Base-by-base conservation (phyloP, 1,284 basidiomycete genomes). In the Leccinum subfulvum region DNA sequence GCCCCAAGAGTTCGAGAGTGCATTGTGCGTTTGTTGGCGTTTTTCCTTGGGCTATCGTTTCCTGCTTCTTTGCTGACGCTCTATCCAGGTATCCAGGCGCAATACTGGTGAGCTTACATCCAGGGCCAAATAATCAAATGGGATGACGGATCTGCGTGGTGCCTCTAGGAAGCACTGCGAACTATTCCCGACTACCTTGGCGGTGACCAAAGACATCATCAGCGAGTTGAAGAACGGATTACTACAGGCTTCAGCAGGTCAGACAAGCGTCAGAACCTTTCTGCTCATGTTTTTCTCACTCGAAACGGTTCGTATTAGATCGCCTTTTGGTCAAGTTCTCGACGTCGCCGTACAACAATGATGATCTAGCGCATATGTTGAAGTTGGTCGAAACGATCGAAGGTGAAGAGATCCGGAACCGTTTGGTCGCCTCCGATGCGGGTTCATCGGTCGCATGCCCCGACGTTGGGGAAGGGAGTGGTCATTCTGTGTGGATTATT, bases 251-350 rank as follows among this genome's bases (percentile, higher is more conserved):
- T 71, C 73, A 10, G 73, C 72, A 71, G 72, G 72, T 74, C 23
- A 53, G 30, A 11, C 14, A 41, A 9, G 11, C 2, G 14, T 13
- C 2, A 1, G 1, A 52, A 47, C 44, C 8, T 41, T 3, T 26
- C 10, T 52, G 11, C 2, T 26, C 5, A 47, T 10, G 30, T 2
- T 53, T 1, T 9, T 41, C 14, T 57, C 23, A 64, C 26, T n/a
- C 5, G 14, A 23, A 56, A 16, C 10, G 10, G 30, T 13, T 37
- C 14, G 53, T 52, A 26, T 30, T 63, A 73, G 72, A 73, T 58
- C 66, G 72, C 35, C 39, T 75, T 7, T 56, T 74, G 39, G 73
- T 70, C 0, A 73, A 76, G 21, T 76, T 76, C 56, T 75, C 72
- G 57, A 73, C 72, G 3, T 73, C 72, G 16, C 74, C 73, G 7